phyloP scores from a whole-genome alignment of 176 grass and related monocot genomes.

The Lolium perenne region DNA sequence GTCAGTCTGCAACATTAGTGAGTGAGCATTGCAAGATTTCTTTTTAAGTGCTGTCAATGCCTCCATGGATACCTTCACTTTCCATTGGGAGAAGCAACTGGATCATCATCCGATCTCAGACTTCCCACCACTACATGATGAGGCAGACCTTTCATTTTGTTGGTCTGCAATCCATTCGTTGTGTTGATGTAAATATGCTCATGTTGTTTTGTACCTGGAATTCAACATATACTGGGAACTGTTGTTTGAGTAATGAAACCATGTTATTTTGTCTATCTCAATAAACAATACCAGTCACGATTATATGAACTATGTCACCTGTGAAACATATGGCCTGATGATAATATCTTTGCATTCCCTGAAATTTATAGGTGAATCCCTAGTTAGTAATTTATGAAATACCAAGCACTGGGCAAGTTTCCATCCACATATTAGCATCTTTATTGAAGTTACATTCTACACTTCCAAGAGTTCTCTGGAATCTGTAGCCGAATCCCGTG shows the following conservation, averaged over 20 bases:
- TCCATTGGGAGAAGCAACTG: neutral
- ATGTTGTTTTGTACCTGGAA: neutral
- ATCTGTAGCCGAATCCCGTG: slow-evolving; percentile 4
- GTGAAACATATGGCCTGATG: neutral
- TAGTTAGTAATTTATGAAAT: slow-evolving; percentile 1
- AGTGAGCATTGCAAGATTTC: slow-evolving; percentile 46
- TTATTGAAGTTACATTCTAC: slow-evolving; percentile 1
- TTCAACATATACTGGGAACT: neutral
- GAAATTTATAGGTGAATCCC: neutral
- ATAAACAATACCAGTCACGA: neutral
- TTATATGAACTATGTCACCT: neutral
- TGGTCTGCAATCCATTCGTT: neutral
- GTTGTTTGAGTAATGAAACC: neutral
- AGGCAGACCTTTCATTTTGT: slow-evolving; percentile 3
- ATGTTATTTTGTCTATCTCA: neutral
- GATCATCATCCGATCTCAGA: slow-evolving; percentile 5
- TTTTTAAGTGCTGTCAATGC: neutral
- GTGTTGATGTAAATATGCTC: slow-evolving; percentile 39
- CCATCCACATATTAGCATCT: slow-evolving; percentile 4
- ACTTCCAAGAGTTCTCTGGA: neutral
- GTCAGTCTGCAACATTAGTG: slow-evolving; percentile 84
- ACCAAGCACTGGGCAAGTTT: neutral
- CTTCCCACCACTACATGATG: neutral
- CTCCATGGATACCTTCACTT: neutral
- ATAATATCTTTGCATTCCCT: neutral